Evolutionary conservation across 129 eudicot genomes (phyloP).

Genomic region (carrot (Daucus carota)): DH1_v3.0 NC_030383.2:7038501-7039000

Average conservation of each 20-base stretch:
- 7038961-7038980: not conserved
- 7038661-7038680: not conserved
- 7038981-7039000: constrained; percentile 9
- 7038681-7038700: not conserved
- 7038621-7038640: not conserved
- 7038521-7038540: too few relatives aligned
- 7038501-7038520: not conserved
- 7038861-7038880: constrained; percentile 15
- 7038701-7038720: not conserved
- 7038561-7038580: not conserved
- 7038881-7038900: not conserved
- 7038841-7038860: constrained; percentile 14
- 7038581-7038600: not conserved
- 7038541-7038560: not conserved
- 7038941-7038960: constrained; percentile 1
- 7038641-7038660: not conserved
- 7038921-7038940: constrained; percentile 15
- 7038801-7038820: not conserved
- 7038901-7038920: constrained; percentile 7
- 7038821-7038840: not conserved
- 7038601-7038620: not conserved
- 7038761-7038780: not conserved
- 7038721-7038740: too few relatives aligned
- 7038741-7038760: not conserved
- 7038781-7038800: not conserved